Conservation (phyloP, 2,329 filamentous ascomycete species). For the Rhytidhysteron rufulum region DNA sequence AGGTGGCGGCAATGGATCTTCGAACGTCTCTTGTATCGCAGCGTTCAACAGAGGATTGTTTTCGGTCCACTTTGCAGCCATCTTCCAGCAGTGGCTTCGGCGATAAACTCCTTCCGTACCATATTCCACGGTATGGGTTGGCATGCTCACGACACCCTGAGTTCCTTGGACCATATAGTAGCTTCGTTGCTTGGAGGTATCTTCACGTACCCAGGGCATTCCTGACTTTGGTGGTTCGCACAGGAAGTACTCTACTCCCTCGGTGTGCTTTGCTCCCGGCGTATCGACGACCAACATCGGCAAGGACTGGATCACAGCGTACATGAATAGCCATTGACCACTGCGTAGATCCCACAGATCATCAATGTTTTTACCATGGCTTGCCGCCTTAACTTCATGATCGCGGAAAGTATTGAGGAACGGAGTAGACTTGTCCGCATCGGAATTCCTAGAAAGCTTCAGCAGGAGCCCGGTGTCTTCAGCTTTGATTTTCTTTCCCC, state of each 20-base stretch:
- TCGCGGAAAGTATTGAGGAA: constrained; percentile 68
- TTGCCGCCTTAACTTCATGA: constrained; percentile 67
- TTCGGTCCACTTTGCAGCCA: constrained; percentile 59
- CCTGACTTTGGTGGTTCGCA: constrained; percentile 71
- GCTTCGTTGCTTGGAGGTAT: constrained; percentile 52
- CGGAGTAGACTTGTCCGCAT: constrained; percentile 57
- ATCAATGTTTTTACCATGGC: constrained; percentile 59
- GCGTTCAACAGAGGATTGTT: constrained; percentile 28
- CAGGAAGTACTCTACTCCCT: constrained; percentile 77
- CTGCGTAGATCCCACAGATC: constrained; percentile 69
- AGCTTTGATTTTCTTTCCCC: constrained; percentile 68
- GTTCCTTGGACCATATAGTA: constrained; percentile 74
- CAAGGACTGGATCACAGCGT: constrained; percentile 71
- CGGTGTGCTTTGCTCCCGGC: constrained; percentile 62
- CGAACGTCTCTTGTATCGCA: constrained; percentile 31
- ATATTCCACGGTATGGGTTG: constrained; percentile 62
- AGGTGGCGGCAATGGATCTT: constrained; percentile 28
- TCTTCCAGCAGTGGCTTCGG: constrained; percentile 66
- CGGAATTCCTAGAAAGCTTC: constrained; percentile 77
- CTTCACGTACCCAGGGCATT: constrained; percentile 69
- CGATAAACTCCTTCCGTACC: constrained; percentile 66
- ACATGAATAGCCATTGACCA: constrained; percentile 79
- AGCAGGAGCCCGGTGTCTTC: constrained; percentile 74
- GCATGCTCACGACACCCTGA: constrained; percentile 57
- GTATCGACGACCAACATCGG: constrained; percentile 76